A percentile compares a stretch with the other conserved stretches of the same genome.
phyloP scores from a whole-genome alignment of 2,329 filamentous ascomycete species.

The Blastomyces parvus region DNA sequence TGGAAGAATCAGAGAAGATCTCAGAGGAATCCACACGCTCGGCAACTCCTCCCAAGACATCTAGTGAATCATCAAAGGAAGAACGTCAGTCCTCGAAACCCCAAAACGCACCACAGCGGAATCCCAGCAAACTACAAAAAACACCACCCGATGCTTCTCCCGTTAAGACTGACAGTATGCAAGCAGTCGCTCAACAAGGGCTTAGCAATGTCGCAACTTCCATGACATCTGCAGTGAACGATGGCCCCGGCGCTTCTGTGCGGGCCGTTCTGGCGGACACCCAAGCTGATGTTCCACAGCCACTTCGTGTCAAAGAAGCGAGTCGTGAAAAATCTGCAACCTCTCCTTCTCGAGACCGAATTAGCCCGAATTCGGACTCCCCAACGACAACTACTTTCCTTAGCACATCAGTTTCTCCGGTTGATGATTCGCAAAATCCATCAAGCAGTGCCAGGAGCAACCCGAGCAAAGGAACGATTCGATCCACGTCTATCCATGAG shows the following conservation, averaged over 20 bases:
- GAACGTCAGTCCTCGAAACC: constrained; percentile 27
- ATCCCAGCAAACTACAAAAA: constrained; percentile 63
- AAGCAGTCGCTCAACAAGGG: constrained; percentile 35
- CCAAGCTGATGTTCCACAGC: constrained; percentile 22
- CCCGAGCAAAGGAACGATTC: constrained; percentile 2
- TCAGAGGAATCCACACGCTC: constrained; percentile 49
- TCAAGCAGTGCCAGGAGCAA: constrained; percentile 14
- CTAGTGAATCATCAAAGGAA: constrained; percentile 33
- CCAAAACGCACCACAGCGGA: constrained; percentile 41
- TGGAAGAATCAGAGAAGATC: constrained; percentile 48
- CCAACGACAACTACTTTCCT: constrained; percentile 12
- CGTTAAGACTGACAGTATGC: constrained; percentile 32
- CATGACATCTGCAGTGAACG: constrained; percentile 17
- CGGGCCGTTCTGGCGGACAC: constrained; percentile 28
- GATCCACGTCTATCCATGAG: constrained; percentile 6
- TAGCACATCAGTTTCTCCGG: constrained; percentile 7
- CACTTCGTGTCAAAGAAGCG: constrained; percentile 17
- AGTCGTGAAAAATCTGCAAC: background rate
- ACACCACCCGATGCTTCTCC: constrained; percentile 38
- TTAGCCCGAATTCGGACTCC: constrained; percentile 1
- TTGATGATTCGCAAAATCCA: constrained; percentile 17
- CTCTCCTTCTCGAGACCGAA: background rate
- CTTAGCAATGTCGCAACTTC: constrained; percentile 19
- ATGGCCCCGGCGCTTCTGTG: constrained; percentile 25
- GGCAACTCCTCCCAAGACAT: constrained; percentile 38